phyloP scores from a whole-genome alignment of 208 protist species.

The Wallacemonas sp. region DNA sequence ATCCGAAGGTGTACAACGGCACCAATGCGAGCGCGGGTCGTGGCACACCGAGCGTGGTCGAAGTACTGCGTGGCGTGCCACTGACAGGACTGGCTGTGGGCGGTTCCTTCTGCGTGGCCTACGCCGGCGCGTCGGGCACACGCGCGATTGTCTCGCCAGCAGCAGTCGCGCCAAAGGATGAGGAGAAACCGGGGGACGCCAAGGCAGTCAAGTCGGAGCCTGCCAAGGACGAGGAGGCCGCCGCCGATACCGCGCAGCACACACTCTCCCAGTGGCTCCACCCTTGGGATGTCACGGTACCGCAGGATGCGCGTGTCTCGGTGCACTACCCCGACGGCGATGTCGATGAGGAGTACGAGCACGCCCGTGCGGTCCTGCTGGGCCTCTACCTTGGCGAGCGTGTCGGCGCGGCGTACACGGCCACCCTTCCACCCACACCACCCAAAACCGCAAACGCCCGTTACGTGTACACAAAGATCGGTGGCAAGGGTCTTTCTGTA shows the following conservation, averaged over 20 bases:
- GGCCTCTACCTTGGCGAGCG: conserved; percentile 52
- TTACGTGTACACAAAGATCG: conserved; percentile 40
- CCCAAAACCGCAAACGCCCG: conserved; percentile 17
- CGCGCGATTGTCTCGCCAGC: not conserved
- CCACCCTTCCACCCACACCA: conserved; percentile 38
- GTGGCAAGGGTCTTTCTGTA: conserved; percentile 21
- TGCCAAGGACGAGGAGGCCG: not conserved
- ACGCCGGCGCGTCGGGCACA: conserved; percentile 19
- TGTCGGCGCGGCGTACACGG: conserved; percentile 37
- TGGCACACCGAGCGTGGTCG: conserved; percentile 21
- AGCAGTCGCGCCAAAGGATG: not conserved
- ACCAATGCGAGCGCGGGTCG: conserved; percentile 27
- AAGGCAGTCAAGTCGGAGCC: not conserved
- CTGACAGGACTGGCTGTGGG: conserved; percentile 38
- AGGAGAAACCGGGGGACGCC: not conserved
- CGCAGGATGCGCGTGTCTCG: conserved; percentile 61
- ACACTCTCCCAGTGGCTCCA: not conserved
- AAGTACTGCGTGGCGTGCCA: conserved; percentile 29
- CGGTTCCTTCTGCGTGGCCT: conserved; percentile 58
- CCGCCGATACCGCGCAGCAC: not conserved
- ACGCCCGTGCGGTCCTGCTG: conserved; percentile 38
- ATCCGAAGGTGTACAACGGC: conserved; percentile 53
- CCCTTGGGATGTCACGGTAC: conserved; percentile 68
- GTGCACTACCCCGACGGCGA: conserved; percentile 23
- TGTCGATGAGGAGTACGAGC: conserved; percentile 46